Conservation (phyloP, 306 rosid genomes). For the Rubus idaeus region DNA sequence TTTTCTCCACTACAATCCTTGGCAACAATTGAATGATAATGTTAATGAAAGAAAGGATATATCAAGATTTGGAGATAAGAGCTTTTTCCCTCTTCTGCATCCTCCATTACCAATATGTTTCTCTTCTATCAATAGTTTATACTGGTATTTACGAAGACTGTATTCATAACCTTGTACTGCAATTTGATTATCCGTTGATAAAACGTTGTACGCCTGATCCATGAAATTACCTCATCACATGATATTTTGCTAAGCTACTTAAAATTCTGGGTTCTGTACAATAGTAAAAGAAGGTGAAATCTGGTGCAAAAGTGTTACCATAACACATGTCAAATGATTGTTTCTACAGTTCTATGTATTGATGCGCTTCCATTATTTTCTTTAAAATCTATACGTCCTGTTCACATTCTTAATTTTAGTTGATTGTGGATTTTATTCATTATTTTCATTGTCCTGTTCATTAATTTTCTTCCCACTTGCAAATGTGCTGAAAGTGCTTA, state of each 20-base stretch:
- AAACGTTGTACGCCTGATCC: not conserved
- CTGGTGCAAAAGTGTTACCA: constrained; percentile 7
- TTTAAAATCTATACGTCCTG: not conserved
- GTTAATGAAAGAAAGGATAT: too few relatives aligned
- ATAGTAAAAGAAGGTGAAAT: not conserved
- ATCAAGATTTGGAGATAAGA: not conserved
- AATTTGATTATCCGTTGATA: not conserved
- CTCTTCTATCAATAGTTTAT: not conserved
- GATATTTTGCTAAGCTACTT: not conserved
- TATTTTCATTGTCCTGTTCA: not conserved
- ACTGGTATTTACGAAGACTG: not conserved
- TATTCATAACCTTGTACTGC: not conserved
- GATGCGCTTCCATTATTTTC: not conserved
- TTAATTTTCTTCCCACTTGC: constrained; percentile 14
- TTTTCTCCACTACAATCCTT: not conserved
- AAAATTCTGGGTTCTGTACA: not conserved
- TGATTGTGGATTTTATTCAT: not conserved
- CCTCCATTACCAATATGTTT: not conserved
- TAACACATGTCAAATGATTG: constrained; percentile 8
- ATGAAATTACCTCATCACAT: not conserved
- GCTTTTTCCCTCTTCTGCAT: not conserved
- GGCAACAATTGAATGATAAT: not conserved
- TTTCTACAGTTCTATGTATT: not conserved
- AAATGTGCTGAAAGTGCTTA: constrained; percentile 25
- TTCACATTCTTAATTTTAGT: not conserved